These are phyloP conservation scores for Claviceps sp. DNA, from an alignment of 2,329 filamentous ascomycete species.

Conservation along the genomic window DNA sequence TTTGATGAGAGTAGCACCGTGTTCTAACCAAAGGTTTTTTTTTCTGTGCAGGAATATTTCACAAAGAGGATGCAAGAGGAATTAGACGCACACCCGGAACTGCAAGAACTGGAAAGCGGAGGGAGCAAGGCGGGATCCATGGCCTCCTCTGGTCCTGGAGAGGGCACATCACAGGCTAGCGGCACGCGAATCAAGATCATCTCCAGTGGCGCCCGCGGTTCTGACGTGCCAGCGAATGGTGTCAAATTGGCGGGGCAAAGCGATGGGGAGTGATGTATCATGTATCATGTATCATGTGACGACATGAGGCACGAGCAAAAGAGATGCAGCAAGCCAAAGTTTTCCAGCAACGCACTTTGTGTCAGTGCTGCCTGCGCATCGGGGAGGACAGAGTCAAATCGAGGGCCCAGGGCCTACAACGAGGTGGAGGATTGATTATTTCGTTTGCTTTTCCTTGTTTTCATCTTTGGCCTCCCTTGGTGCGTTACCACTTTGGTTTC, in stretches of 20 bases:
- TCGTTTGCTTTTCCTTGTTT: slow-evolving; percentile 1
- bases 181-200: slow-evolving; percentile 60
- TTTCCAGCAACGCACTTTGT: background rate
- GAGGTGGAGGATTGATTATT: background rate
- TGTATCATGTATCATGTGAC: slow-evolving; percentile 1
- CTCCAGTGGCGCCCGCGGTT: slow-evolving; percentile 21
- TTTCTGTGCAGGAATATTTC: slow-evolving; percentile 38
- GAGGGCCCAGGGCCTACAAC: background rate
- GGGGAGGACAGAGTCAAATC: background rate
- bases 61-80: slow-evolving; percentile 39
- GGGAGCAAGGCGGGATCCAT: slow-evolving; percentile 21
- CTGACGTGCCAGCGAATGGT: slow-evolving; percentile 21
- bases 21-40: background rate
- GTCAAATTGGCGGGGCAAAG: slow-evolving; percentile 31
- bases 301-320: background rate
- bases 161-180: slow-evolving; percentile 51
- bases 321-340: background rate
- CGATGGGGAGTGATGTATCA: slow-evolving; percentile 33
- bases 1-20: background rate
- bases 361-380: background rate
- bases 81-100: slow-evolving; percentile 39
- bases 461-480: background rate
- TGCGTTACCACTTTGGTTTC: background rate
- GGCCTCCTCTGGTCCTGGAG: slow-evolving; percentile 37
- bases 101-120: slow-evolving; percentile 40